These are phyloP conservation scores for Graphilbum fragrans DNA, from an alignment of 2,329 filamentous ascomycete genomes.

Conservation along the genomic window DNA sequence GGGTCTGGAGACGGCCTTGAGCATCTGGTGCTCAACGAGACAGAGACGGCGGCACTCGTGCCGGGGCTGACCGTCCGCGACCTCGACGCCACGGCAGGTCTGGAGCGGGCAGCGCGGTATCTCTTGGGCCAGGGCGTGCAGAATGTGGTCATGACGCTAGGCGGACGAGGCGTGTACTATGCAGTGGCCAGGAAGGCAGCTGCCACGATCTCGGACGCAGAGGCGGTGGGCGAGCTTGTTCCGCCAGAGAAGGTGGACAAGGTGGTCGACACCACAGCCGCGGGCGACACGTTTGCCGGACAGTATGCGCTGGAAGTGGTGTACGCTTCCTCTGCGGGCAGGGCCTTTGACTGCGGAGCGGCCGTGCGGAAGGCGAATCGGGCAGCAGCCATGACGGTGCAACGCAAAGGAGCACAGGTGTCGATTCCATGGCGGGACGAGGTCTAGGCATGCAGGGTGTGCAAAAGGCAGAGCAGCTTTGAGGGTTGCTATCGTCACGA, in stretches of 20 bases:
- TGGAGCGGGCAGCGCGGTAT: constrained; percentile 26
- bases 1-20: constrained; percentile 29
- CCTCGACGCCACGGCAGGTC: constrained; percentile 20
- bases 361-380: constrained; percentile 49
- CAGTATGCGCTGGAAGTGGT: constrained; percentile 69
- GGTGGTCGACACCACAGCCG: constrained; percentile 87
- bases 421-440: constrained; percentile 54
- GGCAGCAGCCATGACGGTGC: constrained; percentile 54
- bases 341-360: constrained; percentile 39
- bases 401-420: constrained; percentile 51
- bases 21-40: constrained; percentile 65
- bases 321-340: constrained; percentile 17
- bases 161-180: constrained; percentile 65
- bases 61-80: constrained; percentile 25
- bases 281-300: constrained; percentile 90
- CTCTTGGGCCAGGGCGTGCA: constrained; percentile 55
- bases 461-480: too few species aligned
- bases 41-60: constrained; percentile 54
- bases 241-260: constrained; percentile 50
- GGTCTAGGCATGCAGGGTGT: too few species aligned
- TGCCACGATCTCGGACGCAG: constrained; percentile 16
- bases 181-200: too few species aligned
- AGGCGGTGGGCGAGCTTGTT: constrained; percentile 32
- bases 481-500: too few species aligned
- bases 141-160: constrained; percentile 76